Conservation (phyloP, 2,329 filamentous ascomycete genomes). For the Arthrobotrys megalospora region DNA sequence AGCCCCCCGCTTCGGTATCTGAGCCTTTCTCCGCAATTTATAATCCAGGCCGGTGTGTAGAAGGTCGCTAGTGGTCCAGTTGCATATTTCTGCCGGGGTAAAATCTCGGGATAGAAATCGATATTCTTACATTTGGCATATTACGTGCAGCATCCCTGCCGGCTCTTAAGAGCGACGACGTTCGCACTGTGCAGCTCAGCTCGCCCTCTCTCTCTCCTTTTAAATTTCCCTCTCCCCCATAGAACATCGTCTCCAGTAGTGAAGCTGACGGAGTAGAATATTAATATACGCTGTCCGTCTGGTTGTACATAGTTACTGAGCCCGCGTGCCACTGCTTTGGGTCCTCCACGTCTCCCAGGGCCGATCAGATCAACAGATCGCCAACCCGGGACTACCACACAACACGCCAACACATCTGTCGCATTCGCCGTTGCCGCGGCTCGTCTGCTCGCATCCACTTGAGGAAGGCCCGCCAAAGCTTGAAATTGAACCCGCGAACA, state of each 20-base stretch:
- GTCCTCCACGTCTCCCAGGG: constrained; percentile 12
- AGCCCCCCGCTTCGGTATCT: constrained; percentile 6
- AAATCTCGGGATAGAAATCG: constrained; percentile 51
- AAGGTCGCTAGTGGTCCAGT: not conserved
- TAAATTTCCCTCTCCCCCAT: not conserved
- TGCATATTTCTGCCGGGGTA: constrained; percentile 54
- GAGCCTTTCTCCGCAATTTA: constrained; percentile 22
- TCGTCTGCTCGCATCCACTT: constrained; percentile 30
- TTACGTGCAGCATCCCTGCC: constrained; percentile 31
- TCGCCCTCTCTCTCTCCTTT: constrained; percentile 7
- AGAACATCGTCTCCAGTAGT: not conserved
- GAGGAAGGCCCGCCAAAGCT: constrained; percentile 44
- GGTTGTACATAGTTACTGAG: not conserved
- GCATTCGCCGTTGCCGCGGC: constrained; percentile 46
- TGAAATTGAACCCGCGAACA: constrained; percentile 34
- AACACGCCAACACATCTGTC: constrained; percentile 23
- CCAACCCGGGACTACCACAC: constrained; percentile 18
- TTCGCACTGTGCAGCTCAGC: constrained; percentile 29
- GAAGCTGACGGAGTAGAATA: not conserved
- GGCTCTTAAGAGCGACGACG: constrained; percentile 18
- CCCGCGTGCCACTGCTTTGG: constrained; percentile 21
- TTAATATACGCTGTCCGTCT: not conserved
- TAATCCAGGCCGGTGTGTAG: constrained; percentile 7
- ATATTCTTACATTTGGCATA: constrained; percentile 15
- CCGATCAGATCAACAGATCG: constrained; percentile 3